These are phyloP conservation scores for Aspergillus saccharolyticus DNA, from an alignment of 495 filamentous ascomycete species.

Conservation along the genomic window DNA sequence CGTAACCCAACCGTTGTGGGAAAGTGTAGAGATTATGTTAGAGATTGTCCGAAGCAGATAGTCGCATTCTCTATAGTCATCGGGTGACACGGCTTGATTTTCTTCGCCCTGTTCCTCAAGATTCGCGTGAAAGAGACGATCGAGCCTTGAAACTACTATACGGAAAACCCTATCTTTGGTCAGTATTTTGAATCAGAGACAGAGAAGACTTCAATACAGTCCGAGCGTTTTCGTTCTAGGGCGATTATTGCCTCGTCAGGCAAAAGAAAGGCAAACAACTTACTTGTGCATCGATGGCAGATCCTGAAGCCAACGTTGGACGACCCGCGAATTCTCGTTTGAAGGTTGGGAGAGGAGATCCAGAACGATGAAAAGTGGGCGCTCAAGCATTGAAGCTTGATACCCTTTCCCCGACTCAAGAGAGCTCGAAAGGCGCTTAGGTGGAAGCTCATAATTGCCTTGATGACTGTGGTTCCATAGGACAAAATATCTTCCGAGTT, in stretches of 20 bases:
- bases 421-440: conserved; percentile 44
- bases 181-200: conserved; percentile 14
- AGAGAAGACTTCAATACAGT: not conserved
- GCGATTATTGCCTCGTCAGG: not conserved
- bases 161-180: conserved; percentile 34
- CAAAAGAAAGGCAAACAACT: conserved; percentile 8
- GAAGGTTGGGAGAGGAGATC: conserved; percentile 72
- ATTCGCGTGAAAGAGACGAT: conserved; percentile 28
- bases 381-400: conserved; percentile 62
- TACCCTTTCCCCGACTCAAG: conserved; percentile 33
- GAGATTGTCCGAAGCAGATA: conserved; percentile 75
- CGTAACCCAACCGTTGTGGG: conserved; percentile 39
- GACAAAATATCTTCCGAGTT: conserved; percentile 57
- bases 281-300: conserved; percentile 49
- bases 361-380: conserved; percentile 77
- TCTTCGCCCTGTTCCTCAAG: conserved; percentile 12
- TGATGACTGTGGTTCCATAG: conserved; percentile 77
- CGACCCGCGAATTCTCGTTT: conserved; percentile 67
- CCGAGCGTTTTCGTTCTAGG: too few relatives aligned
- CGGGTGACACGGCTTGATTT: conserved; percentile 28
- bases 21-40: conserved; percentile 55
- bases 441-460: conserved; percentile 51
- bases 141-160: conserved; percentile 36
- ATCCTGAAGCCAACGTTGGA: conserved; percentile 77
- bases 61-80: conserved; percentile 69